Percentiles rank a stretch among this genome's conserved stretches.
Conservation (phyloP, 2,329 filamentous ascomycete species). For the Epichloe typhina region DNA sequence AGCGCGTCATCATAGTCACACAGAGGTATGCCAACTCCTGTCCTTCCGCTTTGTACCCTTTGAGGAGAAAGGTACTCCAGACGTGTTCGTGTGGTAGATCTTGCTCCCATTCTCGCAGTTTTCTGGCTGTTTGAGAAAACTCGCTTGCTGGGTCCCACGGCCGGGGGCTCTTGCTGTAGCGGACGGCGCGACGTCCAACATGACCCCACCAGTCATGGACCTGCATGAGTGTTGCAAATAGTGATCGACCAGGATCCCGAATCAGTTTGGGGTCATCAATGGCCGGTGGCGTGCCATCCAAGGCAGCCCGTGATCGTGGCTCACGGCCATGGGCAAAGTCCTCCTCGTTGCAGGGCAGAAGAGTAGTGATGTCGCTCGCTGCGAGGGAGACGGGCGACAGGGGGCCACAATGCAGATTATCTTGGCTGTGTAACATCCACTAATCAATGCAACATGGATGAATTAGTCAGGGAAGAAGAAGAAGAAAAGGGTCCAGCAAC, state of each 20-base stretch:
- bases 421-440: conserved; percentile 49
- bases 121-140: conserved; percentile 29
- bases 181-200: conserved; percentile 35
- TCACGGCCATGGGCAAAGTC: conserved; percentile 35
- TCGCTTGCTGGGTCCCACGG: conserved; percentile 37
- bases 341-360: conserved; percentile 38
- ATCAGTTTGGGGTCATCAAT: conserved; percentile 30
- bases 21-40: conserved; percentile 41
- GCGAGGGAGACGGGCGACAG: conserved; percentile 36
- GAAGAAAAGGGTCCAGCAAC: background rate
- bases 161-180: conserved; percentile 26
- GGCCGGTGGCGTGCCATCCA: conserved; percentile 39
- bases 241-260: conserved; percentile 30
- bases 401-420: conserved; percentile 41
- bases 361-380: conserved; percentile 39
- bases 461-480: background rate
- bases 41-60: conserved; percentile 32
- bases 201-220: conserved; percentile 41
- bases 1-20: conserved; percentile 39
- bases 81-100: conserved; percentile 32
- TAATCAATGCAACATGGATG: conserved; percentile 10
- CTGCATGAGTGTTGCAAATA: conserved; percentile 43
- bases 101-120: conserved; percentile 34
- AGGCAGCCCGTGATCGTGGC: conserved; percentile 37
- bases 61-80: conserved; percentile 30